Percentiles rank a stretch among this genome's conserved stretches.
These are phyloP conservation scores for Pistacia vera DNA, from an alignment of 345 rosid species.

Conservation along the genomic window DNA sequence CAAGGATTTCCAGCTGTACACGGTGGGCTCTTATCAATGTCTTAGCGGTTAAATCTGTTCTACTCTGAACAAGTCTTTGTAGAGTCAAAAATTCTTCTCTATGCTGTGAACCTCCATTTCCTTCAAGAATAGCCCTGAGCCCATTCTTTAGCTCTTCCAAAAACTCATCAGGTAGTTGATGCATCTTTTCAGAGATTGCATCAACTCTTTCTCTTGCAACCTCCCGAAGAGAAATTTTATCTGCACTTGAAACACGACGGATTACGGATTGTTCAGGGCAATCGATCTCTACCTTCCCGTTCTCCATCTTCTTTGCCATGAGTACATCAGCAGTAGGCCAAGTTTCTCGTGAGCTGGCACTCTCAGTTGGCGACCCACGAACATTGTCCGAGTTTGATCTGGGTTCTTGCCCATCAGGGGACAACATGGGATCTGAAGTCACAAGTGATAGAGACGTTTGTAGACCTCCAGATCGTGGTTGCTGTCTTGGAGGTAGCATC, in stretches of 20 bases:
- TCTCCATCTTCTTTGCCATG: slow-evolving; percentile 64
- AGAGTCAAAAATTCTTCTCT: slow-evolving; percentile 76
- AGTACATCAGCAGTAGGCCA: slow-evolving; percentile 81
- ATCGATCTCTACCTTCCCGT: slow-evolving; percentile 67
- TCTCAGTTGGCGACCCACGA: slow-evolving; percentile 94
- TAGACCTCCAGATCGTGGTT: slow-evolving; percentile 58
- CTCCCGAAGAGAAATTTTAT: slow-evolving; percentile 78
- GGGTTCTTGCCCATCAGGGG: slow-evolving; percentile 61
- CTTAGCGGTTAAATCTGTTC: slow-evolving; percentile 81
- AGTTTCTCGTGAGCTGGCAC: slow-evolving; percentile 95
- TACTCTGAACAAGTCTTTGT: slow-evolving; percentile 79
- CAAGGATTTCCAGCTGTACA: slow-evolving; percentile 86
- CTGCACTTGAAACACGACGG: slow-evolving; percentile 62
- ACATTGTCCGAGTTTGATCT: slow-evolving; percentile 70
- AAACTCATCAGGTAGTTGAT: slow-evolving; percentile 68
- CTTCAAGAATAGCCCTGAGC: slow-evolving; percentile 78
- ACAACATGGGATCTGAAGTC: slow-evolving; percentile 65
- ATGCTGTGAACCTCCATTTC: slow-evolving; percentile 78
- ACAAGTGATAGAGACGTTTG: slow-evolving; percentile 71
- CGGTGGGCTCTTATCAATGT: slow-evolving; percentile 80
- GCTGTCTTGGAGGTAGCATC: slow-evolving; percentile 95
- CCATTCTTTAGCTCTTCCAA: slow-evolving; percentile 80
- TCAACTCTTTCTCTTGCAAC: slow-evolving; percentile 91
- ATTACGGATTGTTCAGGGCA: slow-evolving; percentile 68
- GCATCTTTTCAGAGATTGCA: slow-evolving; percentile 74